Percentiles rank a stretch among this genome's conserved stretches.
Conservation (phyloP, 495 filamentous ascomycete species). For the Aspergillus taichungensis region DNA sequence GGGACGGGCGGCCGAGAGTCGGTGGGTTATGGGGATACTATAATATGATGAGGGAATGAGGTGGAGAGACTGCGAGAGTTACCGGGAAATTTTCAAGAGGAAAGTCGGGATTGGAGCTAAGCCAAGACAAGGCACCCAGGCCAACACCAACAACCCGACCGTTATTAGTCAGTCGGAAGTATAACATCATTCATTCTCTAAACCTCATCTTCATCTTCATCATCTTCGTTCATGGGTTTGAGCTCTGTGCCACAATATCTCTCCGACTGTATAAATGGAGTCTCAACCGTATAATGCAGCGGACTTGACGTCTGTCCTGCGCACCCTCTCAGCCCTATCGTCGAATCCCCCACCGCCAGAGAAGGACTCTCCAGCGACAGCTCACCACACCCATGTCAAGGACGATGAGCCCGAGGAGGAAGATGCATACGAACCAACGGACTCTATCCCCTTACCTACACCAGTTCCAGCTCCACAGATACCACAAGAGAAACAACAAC, state of each 20-base stretch:
- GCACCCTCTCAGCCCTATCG: constrained; percentile 38
- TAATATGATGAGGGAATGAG: too few species aligned
- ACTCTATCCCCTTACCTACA: constrained; percentile 1
- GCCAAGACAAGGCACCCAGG: not conserved
- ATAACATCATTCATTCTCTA: not conserved
- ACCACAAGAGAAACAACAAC: not conserved
- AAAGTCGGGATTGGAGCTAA: not conserved
- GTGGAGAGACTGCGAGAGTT: not conserved
- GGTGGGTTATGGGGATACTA: too few species aligned
- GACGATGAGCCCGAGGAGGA: constrained; percentile 7
- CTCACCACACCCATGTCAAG: constrained; percentile 1
- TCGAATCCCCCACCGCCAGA: constrained; percentile 10
- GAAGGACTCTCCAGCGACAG: constrained; percentile 3
- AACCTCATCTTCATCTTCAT: too few species aligned
- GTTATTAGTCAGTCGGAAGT: not conserved
- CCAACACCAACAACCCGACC: too few species aligned
- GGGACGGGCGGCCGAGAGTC: too few species aligned
- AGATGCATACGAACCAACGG: constrained; percentile 22
- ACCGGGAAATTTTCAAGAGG: constrained; percentile 6
- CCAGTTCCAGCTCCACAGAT: not conserved
- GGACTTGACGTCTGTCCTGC: constrained; percentile 46
- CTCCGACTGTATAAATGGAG: constrained; percentile 17
- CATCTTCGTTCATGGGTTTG: not conserved
- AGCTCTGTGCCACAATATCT: not conserved
- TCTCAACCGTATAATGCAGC: constrained; percentile 29